Percentiles rank a stretch among this genome's conserved stretches.
Conservation (phyloP, 106 monocot species). For the Amphibolis antarctica region DNA sequence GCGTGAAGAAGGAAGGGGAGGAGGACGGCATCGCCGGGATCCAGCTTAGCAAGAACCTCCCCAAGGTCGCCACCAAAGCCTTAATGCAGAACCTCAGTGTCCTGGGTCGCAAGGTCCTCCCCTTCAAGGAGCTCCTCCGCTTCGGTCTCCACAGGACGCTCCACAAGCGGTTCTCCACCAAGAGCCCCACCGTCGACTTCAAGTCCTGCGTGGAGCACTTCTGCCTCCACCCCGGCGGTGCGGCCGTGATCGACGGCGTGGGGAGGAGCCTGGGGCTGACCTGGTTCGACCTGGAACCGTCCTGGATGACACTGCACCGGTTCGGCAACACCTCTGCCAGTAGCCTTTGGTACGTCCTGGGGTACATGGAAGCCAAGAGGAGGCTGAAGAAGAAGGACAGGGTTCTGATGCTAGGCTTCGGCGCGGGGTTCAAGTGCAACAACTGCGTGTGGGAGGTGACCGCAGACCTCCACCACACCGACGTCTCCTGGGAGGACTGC, state of each 20-base stretch:
- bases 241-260: constrained; percentile 73
- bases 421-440: constrained; percentile 83
- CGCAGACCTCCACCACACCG: constrained; percentile 24
- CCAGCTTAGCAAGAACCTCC: constrained; percentile 42
- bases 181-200: constrained; percentile 10
- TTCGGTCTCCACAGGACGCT: constrained; percentile 1
- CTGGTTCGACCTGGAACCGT: constrained; percentile 59
- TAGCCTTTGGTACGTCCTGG: constrained; percentile 85
- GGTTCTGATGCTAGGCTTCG: constrained; percentile 75
- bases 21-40: constrained; percentile 22
- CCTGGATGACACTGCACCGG: constrained; percentile 52
- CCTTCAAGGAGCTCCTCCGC: constrained; percentile 28
- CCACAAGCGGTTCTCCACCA: neutral
- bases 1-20: constrained; percentile 45
- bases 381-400: constrained; percentile 39
- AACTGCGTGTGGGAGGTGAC: constrained; percentile 59
- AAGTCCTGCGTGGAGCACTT: constrained; percentile 55
- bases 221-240: constrained; percentile 81
- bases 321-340: constrained; percentile 85
- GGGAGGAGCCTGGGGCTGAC: constrained; percentile 43
- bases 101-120: constrained; percentile 31
- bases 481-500: constrained; percentile 67
- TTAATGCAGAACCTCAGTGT: constrained; percentile 36
- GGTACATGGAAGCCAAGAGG: constrained; percentile 79
- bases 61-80: constrained; percentile 37